Conservation (phyloP, 257 asterid genomes). For the Solanum rostratum region DNA sequence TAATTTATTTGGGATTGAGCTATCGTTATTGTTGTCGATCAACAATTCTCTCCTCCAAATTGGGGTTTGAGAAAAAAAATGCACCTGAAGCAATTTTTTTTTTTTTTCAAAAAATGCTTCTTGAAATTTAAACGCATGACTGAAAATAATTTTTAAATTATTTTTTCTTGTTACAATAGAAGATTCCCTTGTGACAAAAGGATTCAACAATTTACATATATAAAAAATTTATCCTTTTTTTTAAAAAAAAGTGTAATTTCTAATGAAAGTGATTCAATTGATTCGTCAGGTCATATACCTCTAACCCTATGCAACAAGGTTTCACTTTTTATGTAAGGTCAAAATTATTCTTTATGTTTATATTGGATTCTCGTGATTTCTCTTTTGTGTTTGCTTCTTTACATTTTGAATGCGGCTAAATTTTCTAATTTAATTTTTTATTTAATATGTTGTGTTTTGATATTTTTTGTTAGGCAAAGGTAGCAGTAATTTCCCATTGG, state of each 20-base stretch:
- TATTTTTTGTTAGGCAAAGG: not conserved
- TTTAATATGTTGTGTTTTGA: not conserved
- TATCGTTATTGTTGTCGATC: not conserved
- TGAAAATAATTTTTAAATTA: not conserved
- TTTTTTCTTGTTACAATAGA: not conserved
- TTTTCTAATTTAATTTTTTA: not conserved
- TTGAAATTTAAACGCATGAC: not conserved
- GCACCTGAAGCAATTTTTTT: too few relatives aligned
- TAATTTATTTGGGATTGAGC: not conserved
- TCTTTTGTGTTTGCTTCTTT: not conserved
- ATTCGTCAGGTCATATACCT: not conserved
- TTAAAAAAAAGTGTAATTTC: not conserved
- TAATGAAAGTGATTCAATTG: not conserved
- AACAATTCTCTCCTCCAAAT: not conserved
- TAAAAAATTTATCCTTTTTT: not conserved
- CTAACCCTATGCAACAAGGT: not conserved
- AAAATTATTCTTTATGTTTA: not conserved
- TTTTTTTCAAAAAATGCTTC: not conserved
- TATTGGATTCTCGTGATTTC: rapidly evolving
- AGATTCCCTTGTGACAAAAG: not conserved
- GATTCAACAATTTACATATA: not conserved
- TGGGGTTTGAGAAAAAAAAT: not conserved
- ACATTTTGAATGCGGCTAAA: not conserved
- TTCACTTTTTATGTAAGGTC: not conserved
- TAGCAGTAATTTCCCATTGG: not conserved